Percentiles rank a stretch among this genome's conserved stretches.
These are phyloP conservation scores for Aspergillus diversus DNA, from an alignment of 495 filamentous ascomycete genomes.

Conservation along the genomic window DNA sequence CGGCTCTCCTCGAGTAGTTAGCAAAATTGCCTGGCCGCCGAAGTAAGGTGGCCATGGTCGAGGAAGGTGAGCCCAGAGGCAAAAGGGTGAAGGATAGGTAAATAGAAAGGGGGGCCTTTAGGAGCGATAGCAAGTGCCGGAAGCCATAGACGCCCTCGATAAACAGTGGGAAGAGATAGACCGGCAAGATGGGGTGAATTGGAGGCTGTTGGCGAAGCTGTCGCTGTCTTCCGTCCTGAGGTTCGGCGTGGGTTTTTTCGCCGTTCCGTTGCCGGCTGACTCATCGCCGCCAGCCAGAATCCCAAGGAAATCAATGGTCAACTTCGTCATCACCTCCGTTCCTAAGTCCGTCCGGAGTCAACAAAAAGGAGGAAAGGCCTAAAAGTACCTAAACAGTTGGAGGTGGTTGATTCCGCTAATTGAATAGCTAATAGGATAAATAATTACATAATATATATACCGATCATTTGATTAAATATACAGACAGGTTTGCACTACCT, in stretches of 20 bases:
- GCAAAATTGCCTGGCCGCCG: conserved; percentile 68
- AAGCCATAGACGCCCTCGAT: conserved; percentile 34
- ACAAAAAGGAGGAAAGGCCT: no score
- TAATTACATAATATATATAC: background rate
- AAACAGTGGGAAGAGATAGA: background rate
- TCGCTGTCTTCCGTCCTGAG: conserved; percentile 22
- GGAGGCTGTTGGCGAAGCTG: conserved; percentile 30
- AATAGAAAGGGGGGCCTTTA: conserved; percentile 27
- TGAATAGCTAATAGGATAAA: no score
- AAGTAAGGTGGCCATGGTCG: conserved; percentile 66
- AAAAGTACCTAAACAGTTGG: no score
- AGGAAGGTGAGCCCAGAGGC: conserved; percentile 46
- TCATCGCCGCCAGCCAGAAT: conserved; percentile 29
- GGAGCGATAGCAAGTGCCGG: conserved; percentile 26
- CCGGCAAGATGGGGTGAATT: conserved; percentile 1
- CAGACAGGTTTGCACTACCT: background rate
- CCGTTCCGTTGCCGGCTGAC: conserved; percentile 32
- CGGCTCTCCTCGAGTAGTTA: conserved; percentile 59
- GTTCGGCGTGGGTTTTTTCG: conserved; percentile 31
- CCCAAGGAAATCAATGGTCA: conserved; percentile 26
- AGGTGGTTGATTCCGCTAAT: no score
- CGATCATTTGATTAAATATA: background rate
- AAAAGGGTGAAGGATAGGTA: conserved; percentile 28
- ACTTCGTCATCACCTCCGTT: conserved; percentile 10
- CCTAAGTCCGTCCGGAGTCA: background rate